phyloP scores from a whole-genome alignment of 2,329 filamentous ascomycete genomes.

The Fusarium phyllophilum region DNA sequence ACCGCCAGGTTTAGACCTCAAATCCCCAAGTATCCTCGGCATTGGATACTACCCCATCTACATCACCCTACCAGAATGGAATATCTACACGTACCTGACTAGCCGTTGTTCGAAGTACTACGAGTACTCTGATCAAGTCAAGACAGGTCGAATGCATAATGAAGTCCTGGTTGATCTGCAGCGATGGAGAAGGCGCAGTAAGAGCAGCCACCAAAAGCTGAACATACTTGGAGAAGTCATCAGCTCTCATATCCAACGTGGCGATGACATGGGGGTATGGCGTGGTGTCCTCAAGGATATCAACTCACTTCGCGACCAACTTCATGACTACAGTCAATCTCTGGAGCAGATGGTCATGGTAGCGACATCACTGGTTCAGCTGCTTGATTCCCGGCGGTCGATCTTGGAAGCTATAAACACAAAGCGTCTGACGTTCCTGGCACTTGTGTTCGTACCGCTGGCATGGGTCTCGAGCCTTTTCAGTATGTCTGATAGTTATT shows the following conservation, averaged over 20 bases:
- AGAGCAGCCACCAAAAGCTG: fast-evolving
- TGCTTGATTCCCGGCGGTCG: neutral
- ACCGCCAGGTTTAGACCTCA: fast-evolving
- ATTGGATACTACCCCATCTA: neutral
- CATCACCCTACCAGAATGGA: neutral
- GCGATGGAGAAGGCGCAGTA: neutral
- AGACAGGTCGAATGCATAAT: fast-evolving
- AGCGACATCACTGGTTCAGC: neutral
- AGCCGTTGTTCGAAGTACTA: fast-evolving
- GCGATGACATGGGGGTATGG: neutral
- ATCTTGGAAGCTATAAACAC: neutral
- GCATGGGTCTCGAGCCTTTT: neutral
- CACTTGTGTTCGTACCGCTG: fast-evolving
- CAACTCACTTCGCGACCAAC: fast-evolving
- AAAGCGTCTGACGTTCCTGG: neutral
- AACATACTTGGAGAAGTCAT: fast-evolving
- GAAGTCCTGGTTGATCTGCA: neutral
- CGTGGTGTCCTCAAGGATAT: fast-evolving
- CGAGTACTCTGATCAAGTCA: fast-evolving
- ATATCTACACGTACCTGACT: fast-evolving
- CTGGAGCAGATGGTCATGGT: neutral
- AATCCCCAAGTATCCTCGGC: fast-evolving
- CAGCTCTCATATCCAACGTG: fast-evolving
- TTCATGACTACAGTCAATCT: neutral
- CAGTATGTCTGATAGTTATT: neutral